Evolutionary conservation across 352 stramenopile genomes (phyloP), one percentile per base, ranked within the genome.

Genomic region (Lagenidium sp.): DNA sequence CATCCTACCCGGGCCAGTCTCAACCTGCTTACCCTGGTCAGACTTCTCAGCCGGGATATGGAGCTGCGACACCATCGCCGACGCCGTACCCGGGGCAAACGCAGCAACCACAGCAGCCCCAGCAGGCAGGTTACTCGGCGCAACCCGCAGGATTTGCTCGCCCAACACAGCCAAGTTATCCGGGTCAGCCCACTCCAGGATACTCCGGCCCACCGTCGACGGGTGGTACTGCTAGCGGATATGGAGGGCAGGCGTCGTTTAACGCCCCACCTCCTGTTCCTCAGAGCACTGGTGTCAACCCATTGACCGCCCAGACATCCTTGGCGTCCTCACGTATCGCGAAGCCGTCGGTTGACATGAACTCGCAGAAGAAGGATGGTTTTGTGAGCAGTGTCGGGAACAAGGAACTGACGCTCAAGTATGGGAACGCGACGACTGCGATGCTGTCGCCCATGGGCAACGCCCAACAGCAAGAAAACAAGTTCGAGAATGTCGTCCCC

Each of bases 331-430:
- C 81, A 15, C 78, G 78, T 28, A 91, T 93, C 49, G 60, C 70
- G 11, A 93, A 79, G 41, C 72, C 71, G 12, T 85, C 77, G 35
- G 81, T 90, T 47, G 76, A 94, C 54, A 88, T 94, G 57, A 70
- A 49, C 31, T 71, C 72, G 44, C 74, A 87, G 36, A 82, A 88
- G 53, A 83, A 82, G 47, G 81, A 94, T 29, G 77, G 81, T 0
- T 94, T 94, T 31, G 60, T 89, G 2, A 94, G 67, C 44, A 90
- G 78, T 48, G 81, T 85, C 35, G 76, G 76, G 41, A 91, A 94
- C 72, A 88, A 87, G 63, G 73, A 89, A 56, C 57, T 91, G 44
- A 85, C 78, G 45, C 54, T 73, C 29, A 94, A 94, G 71, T 94
- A 94, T 57, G 78, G 79, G 31, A 94, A 94, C 62, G 44, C 59